Evolutionary conservation across 2,329 filamentous ascomycete species (phyloP).

Genomic region (Chaetomium sp.): DNA sequence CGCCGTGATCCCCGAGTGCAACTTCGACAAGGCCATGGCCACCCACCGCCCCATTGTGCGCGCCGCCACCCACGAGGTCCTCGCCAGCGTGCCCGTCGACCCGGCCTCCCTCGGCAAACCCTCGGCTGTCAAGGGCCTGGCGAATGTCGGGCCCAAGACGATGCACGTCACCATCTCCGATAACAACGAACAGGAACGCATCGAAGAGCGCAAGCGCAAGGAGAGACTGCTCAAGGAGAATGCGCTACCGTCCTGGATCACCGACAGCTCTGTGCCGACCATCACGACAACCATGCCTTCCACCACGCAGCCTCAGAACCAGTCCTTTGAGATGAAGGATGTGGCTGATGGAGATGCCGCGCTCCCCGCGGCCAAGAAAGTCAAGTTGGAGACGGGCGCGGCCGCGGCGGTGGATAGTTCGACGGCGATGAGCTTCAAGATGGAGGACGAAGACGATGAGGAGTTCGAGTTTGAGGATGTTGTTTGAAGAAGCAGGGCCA

Average conservation of each 20-base stretch:
- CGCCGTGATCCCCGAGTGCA: conserved; percentile 66
- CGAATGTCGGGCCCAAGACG: conserved; percentile 59
- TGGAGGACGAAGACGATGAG: conserved; percentile 44
- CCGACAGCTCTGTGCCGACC: conserved; percentile 54
- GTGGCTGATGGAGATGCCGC: conserved; percentile 36
- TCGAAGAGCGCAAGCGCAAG: conserved; percentile 53
- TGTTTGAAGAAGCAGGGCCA: conserved; percentile 11
- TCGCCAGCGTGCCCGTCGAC: conserved; percentile 53
- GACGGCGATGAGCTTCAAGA: conserved; percentile 18
- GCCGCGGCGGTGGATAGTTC: conserved; percentile 15
- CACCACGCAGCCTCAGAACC: conserved; percentile 24
- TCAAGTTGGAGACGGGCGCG: conserved; percentile 45
- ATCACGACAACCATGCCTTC: conserved; percentile 35
- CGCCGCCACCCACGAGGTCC: conserved; percentile 60
- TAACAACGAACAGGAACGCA: conserved; percentile 59
- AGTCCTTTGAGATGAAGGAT: conserved; percentile 32
- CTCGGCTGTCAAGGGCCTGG: conserved; percentile 62
- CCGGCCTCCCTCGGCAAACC: conserved; percentile 44
- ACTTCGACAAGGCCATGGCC: conserved; percentile 62
- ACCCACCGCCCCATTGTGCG: conserved; percentile 58
- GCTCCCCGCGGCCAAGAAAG: conserved; percentile 48
- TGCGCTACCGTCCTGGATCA: conserved; percentile 64
- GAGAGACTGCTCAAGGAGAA: conserved; percentile 63
- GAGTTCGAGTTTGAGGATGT: conserved; percentile 56
- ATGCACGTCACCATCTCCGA: conserved; percentile 65